Percentiles rank a stretch among this genome's conserved stretches.
These are phyloP conservation scores for Plasmodium vivax DNA, from an alignment of 169 alveolate genomes.

Conservation along the genomic window DNA sequence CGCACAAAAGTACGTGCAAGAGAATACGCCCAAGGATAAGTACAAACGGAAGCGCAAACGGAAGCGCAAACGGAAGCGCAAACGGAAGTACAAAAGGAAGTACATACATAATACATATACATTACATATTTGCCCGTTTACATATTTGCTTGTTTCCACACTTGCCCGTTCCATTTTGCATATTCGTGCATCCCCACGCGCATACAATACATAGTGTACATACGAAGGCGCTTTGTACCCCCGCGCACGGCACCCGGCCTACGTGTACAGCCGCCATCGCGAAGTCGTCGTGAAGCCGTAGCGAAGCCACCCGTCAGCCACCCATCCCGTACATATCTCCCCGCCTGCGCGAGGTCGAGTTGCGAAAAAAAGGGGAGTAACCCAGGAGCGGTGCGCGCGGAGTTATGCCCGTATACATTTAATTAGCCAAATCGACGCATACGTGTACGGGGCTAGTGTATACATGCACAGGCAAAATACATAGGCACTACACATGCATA, in stretches of 20 bases:
- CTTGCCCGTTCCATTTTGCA: neutral
- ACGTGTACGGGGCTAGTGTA: neutral
- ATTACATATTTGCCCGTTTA: too few species aligned
- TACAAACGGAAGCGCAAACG: too few species aligned
- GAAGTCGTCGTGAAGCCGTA: too few species aligned
- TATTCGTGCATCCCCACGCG: neutral
- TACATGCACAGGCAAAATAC: neutral
- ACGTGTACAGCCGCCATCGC: neutral
- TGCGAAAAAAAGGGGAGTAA: neutral
- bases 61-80: too few species aligned
- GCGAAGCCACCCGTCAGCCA: neutral
- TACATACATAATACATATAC: neutral
- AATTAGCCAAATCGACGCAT: neutral
- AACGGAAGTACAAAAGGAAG: neutral
- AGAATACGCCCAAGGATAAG: neutral
- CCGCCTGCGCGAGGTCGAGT: neutral
- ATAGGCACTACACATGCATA: neutral
- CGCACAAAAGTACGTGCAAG: neutral
- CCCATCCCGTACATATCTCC: neutral
- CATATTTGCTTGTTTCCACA: neutral
- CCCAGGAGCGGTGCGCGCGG: neutral
- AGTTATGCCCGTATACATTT: neutral
- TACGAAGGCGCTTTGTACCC: neutral
- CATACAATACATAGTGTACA: neutral
- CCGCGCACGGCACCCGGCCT: neutral